Conservation (phyloP, 129 eudicot genomes). For the Pulicaria dysenterica region DNA sequence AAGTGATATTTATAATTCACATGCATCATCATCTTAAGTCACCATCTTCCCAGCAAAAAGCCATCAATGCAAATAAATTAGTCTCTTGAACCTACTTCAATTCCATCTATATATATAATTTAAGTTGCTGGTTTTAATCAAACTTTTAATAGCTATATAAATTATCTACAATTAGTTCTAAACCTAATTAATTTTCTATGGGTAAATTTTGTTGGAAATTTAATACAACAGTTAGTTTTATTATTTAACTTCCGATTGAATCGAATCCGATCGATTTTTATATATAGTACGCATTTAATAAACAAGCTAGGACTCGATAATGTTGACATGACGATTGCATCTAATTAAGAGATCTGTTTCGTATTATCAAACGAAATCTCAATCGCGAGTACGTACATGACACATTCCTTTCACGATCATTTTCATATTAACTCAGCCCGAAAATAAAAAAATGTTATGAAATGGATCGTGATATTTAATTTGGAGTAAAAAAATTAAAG, state of each 20-base stretch:
- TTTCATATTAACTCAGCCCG: constrained; percentile 13
- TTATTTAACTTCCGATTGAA: not conserved
- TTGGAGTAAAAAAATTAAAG: constrained; percentile 10
- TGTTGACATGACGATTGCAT: not conserved
- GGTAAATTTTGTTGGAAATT: too few relatives aligned
- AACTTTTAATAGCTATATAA: not conserved
- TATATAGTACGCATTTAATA: constrained; percentile 2
- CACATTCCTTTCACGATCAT: constrained; percentile 1
- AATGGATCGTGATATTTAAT: constrained; percentile 22
- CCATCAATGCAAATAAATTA: not conserved
- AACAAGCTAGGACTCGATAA: not conserved
- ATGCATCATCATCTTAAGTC: not conserved
- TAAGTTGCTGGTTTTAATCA: not conserved
- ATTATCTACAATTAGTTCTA: not conserved
- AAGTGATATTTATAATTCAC: constrained; percentile 13
- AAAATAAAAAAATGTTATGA: constrained; percentile 4
- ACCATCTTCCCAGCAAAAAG: constrained; percentile 9
- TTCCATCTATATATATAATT: not conserved
- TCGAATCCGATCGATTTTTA: not conserved
- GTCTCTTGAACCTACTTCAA: not conserved
- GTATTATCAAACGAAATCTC: constrained; percentile 6
- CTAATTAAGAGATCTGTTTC: constrained; percentile 7
- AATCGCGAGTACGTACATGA: constrained; percentile 12
- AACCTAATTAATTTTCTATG: not conserved
- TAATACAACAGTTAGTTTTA: not conserved